Evolutionary conservation across 352 stramenopile species (phyloP).

Genomic region (Phytophthora palmivora): DNA sequence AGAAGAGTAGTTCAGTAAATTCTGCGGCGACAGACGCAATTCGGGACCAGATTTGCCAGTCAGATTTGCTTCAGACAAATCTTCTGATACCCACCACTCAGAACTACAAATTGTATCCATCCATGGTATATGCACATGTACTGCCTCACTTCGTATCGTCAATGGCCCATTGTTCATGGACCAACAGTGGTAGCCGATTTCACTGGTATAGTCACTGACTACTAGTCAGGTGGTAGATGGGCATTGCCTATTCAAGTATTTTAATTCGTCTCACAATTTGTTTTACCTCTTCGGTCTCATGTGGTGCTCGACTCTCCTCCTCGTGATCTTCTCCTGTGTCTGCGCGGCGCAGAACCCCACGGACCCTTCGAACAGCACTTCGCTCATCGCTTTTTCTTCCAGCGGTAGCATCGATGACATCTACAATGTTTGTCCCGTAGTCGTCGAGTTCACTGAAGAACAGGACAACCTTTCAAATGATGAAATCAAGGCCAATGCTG

Average conservation of each 20-base stretch:
- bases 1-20: not conserved
- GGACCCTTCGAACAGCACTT: not conserved
- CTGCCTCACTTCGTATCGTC: not conserved
- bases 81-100: too few relatives aligned
- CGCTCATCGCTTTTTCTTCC: not conserved
- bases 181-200: too few relatives aligned
- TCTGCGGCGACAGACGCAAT: slow-evolving; percentile 6
- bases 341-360: slow-evolving; percentile 13
- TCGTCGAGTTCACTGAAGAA: slow-evolving; percentile 27
- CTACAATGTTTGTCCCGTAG: slow-evolving; percentile 35
- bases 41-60: slow-evolving; percentile 5
- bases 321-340: slow-evolving; percentile 23
- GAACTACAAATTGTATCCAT: too few relatives aligned
- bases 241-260: not conserved
- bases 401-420: slow-evolving; percentile 19
- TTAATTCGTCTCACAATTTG: slow-evolving; percentile 14
- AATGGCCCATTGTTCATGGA: not conserved
- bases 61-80: slow-evolving; percentile 16
- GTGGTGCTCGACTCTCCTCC: slow-evolving; percentile 22
- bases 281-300: slow-evolving; percentile 26
- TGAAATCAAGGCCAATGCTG: slow-evolving; percentile 31
- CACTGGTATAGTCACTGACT: too few relatives aligned
- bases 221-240: too few relatives aligned
- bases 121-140: too few relatives aligned
- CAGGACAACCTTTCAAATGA: slow-evolving; percentile 26